Evolutionary conservation across 1,284 basidiomycete species (phyloP).

Genomic region (Irpex sp.): DNA sequence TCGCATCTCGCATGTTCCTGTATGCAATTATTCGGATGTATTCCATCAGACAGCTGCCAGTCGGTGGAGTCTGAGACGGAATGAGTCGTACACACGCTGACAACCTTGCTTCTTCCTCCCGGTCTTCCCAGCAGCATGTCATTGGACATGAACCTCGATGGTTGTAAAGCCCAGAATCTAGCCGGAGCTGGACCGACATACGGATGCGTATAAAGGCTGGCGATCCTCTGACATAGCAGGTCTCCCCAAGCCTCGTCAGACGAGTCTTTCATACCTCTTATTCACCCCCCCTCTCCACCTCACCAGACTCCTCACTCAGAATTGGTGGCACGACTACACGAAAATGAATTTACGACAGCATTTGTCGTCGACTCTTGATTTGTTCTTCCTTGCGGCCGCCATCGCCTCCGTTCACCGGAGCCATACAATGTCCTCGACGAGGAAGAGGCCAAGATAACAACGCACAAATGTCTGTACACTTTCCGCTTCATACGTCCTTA

Average conservation of each 20-base stretch:
- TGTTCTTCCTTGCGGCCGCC: constrained; percentile 1
- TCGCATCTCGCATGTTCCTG: neutral
- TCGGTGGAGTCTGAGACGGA: neutral
- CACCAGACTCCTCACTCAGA: neutral
- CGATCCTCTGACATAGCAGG: neutral
- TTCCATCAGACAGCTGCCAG: constrained; percentile 2
- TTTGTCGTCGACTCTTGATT: neutral
- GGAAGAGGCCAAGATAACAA: neutral
- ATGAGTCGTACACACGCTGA: neutral
- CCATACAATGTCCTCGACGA: neutral
- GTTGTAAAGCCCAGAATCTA: neutral
- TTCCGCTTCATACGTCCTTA: neutral
- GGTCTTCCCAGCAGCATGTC: neutral
- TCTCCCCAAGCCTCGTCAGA: neutral
- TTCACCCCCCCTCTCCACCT: neutral
- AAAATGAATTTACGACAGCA: neutral
- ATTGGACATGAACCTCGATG: neutral
- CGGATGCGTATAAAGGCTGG: neutral
- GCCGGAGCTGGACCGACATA: neutral
- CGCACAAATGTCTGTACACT: neutral
- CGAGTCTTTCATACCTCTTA: neutral
- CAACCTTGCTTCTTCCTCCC: neutral
- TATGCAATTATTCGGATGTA: neutral
- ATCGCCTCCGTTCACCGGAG: neutral
- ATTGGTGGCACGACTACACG: neutral